Evolutionary conservation across 2,329 filamentous ascomycete species (phyloP), one percentile per base, ranked within the genome.

Genomic region (Niveomyces coronatus): DNA sequence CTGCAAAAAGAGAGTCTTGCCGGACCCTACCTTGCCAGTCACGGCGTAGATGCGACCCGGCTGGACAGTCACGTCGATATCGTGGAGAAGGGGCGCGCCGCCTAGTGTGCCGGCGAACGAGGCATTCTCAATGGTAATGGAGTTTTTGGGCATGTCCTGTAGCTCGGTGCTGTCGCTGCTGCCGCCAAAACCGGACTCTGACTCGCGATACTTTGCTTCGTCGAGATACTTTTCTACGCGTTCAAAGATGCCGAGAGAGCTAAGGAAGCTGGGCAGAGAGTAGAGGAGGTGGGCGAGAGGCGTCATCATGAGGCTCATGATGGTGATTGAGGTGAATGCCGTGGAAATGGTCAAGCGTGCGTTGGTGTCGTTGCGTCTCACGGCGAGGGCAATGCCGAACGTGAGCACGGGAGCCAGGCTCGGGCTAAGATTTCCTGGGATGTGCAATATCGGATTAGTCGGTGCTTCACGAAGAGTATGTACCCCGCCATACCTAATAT

Each of bases 311-410:
- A 53, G 28, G 1, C 28, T 38, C 13, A 53, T 51, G 14, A 53
- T 49, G 10, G 48, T 43, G 2, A 53, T 38, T 2, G 51, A 49
- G 0, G 49, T 50, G 35, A 53, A 53, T 11, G 45, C 45, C 0
- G 35, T 36, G 9, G 41, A 39, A 9, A 38, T 37, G 6, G 36
- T 42, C 9, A 44, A 32, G 11, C 35, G 28, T 5, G 17, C 24
- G 9, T 15, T 35, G 17, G 3, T 40, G 10, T 30, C 35, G 20
- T 38, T 20, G 5, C 14, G 39, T 10, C 39, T 24, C 1, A 41
- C 40, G 3, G 40, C 38, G 5, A 52, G 40, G 3, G 49, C 43
- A 10, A 51, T 42, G 20, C 48, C 47, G 29, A 52, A 52, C 1
- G 47, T 49, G 11, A 45, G 14, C 2, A 50, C 39, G 3, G 46